Percentiles rank a stretch among this genome's conserved stretches.
Evolutionary conservation across 495 filamentous ascomycete genomes (phyloP).

Genomic region (Tuber microsphaerosporum): DNA sequence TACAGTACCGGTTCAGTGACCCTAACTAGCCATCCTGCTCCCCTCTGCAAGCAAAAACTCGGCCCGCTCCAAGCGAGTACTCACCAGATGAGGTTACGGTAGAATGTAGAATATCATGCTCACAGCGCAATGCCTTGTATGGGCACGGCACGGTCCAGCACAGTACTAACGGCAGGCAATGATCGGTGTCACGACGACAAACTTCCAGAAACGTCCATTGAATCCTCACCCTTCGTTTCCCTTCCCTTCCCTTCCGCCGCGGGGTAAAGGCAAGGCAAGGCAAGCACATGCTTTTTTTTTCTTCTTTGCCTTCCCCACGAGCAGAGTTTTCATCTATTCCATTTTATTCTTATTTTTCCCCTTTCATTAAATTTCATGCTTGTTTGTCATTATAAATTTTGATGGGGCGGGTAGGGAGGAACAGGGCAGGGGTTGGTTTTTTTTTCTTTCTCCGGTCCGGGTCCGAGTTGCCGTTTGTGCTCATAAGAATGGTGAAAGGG

Average conservation of each 20-base stretch:
- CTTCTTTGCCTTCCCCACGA: background rate
- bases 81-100: background rate
- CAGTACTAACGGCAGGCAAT: background rate
- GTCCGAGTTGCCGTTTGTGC: background rate
- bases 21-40: background rate
- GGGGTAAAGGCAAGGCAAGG: background rate
- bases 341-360: background rate
- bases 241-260: background rate
- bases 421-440: too few relatives aligned
- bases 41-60: background rate
- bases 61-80: background rate
- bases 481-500: background rate
- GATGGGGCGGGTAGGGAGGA: background rate
- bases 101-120: background rate
- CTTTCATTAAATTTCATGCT: background rate
- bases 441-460: too few relatives aligned
- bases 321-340: background rate
- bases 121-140: background rate
- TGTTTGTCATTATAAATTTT: background rate
- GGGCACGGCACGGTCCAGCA: background rate
- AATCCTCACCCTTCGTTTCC: background rate
- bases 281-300: background rate
- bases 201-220: background rate
- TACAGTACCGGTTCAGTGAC: background rate
- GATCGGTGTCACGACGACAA: background rate